Evolutionary conservation across 2,329 filamentous ascomycete species (phyloP), one percentile per base, ranked within the genome.

Genomic region (Drechslerella dactyloides): DNA sequence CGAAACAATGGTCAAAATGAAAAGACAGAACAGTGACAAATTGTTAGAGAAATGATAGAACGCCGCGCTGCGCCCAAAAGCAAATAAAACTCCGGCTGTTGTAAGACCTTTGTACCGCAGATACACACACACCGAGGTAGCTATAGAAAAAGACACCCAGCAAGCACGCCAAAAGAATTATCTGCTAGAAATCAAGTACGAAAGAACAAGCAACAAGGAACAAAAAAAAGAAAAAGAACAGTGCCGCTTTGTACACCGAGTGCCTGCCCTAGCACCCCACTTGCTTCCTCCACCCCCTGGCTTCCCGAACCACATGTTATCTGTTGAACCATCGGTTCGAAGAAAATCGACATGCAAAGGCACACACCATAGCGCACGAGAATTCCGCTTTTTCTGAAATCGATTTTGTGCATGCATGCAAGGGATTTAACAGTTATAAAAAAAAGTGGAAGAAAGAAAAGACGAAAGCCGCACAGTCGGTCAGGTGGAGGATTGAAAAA

Each of bases 311-410:
- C 53, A 69, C 64, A 69, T 56, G 65, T 58, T 58, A 40, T 42
- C 65, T 69, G 65, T 62, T 69, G 53, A 62, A 69, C 65, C 65
- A 62, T 35, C 57, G 57, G 21, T 44, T 69, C 57, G 58, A 50
- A 53, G 30, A 57, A 42, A 19, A 42, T 62, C 35, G 17, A n/a
- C 27, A 33, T 33, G 27, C 27, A 35, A 53, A 54, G 7, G 42
- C n/a, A 57, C 64, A 46, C 56, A 27, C 37, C n/a, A 42, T 42
- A 13, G 4, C 37, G 37, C 37, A 13, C 37, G 37, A 42, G 13
- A 42, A 42, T 42, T 42, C 37, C 37, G 37, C 37, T 42, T 42
- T 42, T 42, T 17, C 3, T 13, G n/a, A 42, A 42, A 15, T 57
- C 27, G 48, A 48, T 62, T 69, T 33, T 33, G 27, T 69, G 11